Evolutionary conservation across 139 green algal species (phyloP).

Genomic region (Edaphochlamys debaryana): DNA sequence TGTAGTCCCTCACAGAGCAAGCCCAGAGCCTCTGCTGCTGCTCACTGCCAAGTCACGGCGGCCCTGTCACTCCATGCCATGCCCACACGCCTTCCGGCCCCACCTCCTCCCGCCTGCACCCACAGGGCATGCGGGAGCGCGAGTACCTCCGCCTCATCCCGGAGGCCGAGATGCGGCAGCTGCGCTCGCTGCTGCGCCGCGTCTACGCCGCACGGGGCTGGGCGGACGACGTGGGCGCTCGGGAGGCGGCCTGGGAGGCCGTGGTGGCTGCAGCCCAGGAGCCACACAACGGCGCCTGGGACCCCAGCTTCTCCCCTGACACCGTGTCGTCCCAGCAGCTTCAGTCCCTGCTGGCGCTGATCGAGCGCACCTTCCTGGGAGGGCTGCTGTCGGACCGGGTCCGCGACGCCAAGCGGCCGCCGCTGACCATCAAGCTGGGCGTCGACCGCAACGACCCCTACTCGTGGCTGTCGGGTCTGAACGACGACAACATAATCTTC

Average conservation of each 20-base stretch:
- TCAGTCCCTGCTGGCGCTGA: background rate
- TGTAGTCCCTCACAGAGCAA: too few species aligned
- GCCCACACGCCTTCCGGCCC: too few species aligned
- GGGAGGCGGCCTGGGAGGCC: background rate
- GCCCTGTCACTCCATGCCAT: too few species aligned
- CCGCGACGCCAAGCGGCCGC: background rate
- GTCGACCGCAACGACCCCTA: background rate
- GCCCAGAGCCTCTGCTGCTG: too few species aligned
- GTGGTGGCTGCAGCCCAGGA: background rate
- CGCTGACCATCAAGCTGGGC: background rate
- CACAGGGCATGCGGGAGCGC: conserved; percentile 40
- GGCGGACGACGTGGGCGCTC: background rate
- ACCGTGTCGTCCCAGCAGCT: background rate
- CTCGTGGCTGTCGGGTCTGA: conserved; percentile 26
- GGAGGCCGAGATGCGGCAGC: background rate
- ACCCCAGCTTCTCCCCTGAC: background rate
- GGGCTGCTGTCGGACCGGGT: background rate
- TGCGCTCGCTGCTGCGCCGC: background rate
- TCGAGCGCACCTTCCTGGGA: conserved; percentile 9
- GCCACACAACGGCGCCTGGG: conserved; percentile 4
- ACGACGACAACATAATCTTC: conserved; percentile 31
- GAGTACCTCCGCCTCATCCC: conserved; percentile 38
- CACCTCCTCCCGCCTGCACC: too few species aligned
- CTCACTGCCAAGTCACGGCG: too few species aligned
- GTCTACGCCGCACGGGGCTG: conserved; percentile 23